phyloP scores from a whole-genome alignment of 164 flowering plant genomes.

The Chloranthus sessilifolius region DNA sequence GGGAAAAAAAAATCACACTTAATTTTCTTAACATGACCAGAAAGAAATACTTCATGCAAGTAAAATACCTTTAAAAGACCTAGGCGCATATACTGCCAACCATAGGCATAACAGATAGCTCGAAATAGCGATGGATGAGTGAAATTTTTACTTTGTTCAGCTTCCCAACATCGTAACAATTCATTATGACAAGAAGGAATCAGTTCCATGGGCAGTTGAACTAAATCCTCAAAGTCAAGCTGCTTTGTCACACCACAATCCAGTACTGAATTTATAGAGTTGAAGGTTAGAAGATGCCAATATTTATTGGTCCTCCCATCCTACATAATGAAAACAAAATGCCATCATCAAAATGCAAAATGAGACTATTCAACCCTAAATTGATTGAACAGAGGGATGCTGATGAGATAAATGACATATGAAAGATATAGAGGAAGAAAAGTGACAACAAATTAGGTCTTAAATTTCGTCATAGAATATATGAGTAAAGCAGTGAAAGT shows the following conservation, averaged over 20 bases:
- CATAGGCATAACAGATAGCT: constrained; percentile 71
- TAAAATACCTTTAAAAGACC: constrained; percentile 76
- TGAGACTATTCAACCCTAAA: not conserved
- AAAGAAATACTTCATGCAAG: not conserved
- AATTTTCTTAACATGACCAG: too few species aligned
- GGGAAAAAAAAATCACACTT: too few species aligned
- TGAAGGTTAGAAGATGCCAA: constrained; percentile 66
- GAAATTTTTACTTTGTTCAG: constrained; percentile 30
- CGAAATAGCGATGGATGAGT: constrained; percentile 54
- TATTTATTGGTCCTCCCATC: constrained; percentile 30
- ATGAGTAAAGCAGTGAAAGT: too few species aligned
- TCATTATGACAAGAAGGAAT: constrained; percentile 51
- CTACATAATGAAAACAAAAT: constrained; percentile 11
- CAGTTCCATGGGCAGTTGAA: constrained; percentile 63
- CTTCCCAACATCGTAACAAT: constrained; percentile 54
- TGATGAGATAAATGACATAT: too few species aligned
- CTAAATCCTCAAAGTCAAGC: constrained; percentile 76
- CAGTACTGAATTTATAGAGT: constrained; percentile 50
- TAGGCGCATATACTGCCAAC: constrained; percentile 70
- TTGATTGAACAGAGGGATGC: too few species aligned
- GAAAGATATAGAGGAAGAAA: too few species aligned
- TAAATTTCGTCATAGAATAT: too few species aligned
- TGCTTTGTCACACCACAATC: constrained; percentile 66
- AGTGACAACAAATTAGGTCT: too few species aligned
- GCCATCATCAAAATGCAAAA: not conserved